Base-by-base conservation (phyloP, 441 rosid genomes). In the Pelargonium australe region DNA sequence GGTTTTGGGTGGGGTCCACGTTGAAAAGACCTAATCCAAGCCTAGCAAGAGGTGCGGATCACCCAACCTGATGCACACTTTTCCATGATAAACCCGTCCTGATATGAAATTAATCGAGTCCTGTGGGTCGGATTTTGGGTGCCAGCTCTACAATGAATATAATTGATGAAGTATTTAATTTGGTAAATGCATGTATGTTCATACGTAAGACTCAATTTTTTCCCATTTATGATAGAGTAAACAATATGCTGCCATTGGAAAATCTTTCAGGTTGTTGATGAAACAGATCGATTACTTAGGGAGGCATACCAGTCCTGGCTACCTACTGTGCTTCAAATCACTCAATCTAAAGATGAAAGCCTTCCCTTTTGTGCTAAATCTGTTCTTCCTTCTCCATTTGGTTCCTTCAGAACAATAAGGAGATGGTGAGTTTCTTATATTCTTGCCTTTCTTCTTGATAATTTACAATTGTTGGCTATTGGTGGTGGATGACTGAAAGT, bases 231-330 rank as follows among this genome's bases (percentile, higher is more conserved):
- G 57, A 12, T 57, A 53, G 31, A 1, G 68, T 66, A 69, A 71
- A 67, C 25, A 43, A 68, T 43, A 12, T 72, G 63, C 78, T 80
- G 74, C 80, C 64, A 20, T 19, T 25, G 60, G 43, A 58, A 66
- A 63, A 63, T 63, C 34, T 87, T 79, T 68, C 81, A 90, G 99
- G 96, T 90, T 75, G 97, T 90, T 71, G 99, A 92, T 82, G 97
- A 95, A 81, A 92, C 98, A 31, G 97, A 92, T 68, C 84, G 99
- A 78, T 75, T 95, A 74, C 97, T 90, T 64, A 87, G 98, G 76
- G 99, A 95, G 76, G 80, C 96, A 41, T 95, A 92, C 80, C 99
- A 95, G 76, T 85, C 95, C 1, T 95, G 99, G 99, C 86, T 95
- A 76, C 97, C 97, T 43, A 82, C 90, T 20, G 97, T 95, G 70